Percentiles rank a stretch among this genome's conserved stretches.
These are phyloP conservation scores for Aspergillus chevalieri DNA, from an alignment of 2,329 filamentous ascomycete genomes.

Conservation along the genomic window DNA sequence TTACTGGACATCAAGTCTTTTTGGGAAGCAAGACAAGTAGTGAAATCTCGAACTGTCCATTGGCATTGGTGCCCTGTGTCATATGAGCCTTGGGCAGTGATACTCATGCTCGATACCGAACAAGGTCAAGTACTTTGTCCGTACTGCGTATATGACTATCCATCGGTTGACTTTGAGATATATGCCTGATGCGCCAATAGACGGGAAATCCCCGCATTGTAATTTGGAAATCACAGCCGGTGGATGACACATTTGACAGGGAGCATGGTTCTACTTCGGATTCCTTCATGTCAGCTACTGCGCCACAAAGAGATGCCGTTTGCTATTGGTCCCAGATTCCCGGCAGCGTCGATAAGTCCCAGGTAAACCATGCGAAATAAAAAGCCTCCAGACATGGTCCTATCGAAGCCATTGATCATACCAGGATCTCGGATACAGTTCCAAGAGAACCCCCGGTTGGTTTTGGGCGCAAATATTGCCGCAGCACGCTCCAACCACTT, in stretches of 20 bases:
- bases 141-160: no score
- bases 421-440: neutral
- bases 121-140: no score
- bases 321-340: neutral
- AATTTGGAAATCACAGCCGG: neutral
- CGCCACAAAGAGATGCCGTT: neutral
- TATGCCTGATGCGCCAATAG: neutral
- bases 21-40: neutral
- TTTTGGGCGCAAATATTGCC: neutral
- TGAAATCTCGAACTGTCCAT: neutral
- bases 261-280: neutral
- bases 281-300: neutral
- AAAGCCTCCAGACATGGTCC: no score
- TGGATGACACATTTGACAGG: neutral
- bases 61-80: neutral
- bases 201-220: neutral
- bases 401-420: neutral
- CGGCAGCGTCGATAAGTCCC: neutral
- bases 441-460: neutral
- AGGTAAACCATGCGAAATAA: neutral
- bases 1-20: neutral
- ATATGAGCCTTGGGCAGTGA: neutral
- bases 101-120: no score
- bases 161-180: neutral
- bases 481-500: neutral